A percentile compares a stretch with the other conserved stretches of the same genome.
Evolutionary conservation across 164 flowering plant genomes (phyloP).

Genomic region (Dillenia turbinata): DNA sequence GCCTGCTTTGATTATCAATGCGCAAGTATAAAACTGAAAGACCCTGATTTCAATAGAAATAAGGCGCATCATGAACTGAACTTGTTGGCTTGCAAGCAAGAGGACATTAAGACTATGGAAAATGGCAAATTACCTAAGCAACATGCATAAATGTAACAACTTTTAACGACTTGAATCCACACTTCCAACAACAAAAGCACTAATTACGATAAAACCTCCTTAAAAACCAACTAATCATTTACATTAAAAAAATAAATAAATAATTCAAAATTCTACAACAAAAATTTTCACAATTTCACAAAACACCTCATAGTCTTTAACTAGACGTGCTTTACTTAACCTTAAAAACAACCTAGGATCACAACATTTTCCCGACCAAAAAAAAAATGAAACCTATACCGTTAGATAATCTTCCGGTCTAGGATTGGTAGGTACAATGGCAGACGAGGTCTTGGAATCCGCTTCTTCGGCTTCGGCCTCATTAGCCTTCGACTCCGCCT

Average conservation of each 20-base stretch:
- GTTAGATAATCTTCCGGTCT: slow-evolving; percentile 77
- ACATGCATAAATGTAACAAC: too few species aligned
- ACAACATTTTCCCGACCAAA: neutral
- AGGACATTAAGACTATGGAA: too few species aligned
- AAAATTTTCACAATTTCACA: neutral
- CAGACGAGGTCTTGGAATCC: slow-evolving; percentile 51
- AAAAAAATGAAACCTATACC: slow-evolving; percentile 28
- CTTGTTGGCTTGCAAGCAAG: too few species aligned
- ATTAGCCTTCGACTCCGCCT: slow-evolving; percentile 16
- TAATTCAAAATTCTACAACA: neutral
- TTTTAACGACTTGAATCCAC: too few species aligned
- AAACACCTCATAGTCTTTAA: too few species aligned
- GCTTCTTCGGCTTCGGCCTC: slow-evolving; percentile 23
- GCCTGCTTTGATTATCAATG: too few species aligned
- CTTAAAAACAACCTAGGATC: neutral
- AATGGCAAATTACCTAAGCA: too few species aligned
- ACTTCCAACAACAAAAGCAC: neutral
- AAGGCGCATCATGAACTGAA: too few species aligned
- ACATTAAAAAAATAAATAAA: neutral
- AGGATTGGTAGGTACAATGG: slow-evolving; percentile 66
- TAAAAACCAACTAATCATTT: too few species aligned
- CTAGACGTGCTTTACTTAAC: too few species aligned
- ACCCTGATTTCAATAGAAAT: too few species aligned
- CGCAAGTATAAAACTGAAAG: too few species aligned
- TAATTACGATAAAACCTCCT: neutral